Evolutionary conservation across 495 filamentous ascomycete species (phyloP), one percentile per base, ranked within the genome.

Genomic region (Halenospora varia): DNA sequence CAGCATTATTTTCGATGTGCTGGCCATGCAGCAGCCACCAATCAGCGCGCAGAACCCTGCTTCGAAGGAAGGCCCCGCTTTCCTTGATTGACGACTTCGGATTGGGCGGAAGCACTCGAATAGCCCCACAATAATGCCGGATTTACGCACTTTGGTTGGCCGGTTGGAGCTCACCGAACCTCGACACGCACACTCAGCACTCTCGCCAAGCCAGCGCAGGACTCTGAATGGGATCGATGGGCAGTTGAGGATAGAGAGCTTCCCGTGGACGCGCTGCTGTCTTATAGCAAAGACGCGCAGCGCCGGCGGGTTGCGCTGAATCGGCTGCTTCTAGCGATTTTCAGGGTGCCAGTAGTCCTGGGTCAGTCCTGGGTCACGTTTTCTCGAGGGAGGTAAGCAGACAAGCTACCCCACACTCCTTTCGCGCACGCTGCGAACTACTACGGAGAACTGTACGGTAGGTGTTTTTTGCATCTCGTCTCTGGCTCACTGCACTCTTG

Each of bases 401-500:
- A n/a, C 29, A 6, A 4, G 13, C 29, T 35, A 13, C 29, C 29
- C 29, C 29, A 35, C 29, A 13, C 29, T 35, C 29, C n/a, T 35
- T 35, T 35, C 29, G 6, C 13, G 4, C 29, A 35, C 29, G 13
- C 29, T 35, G 29, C 29, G 13, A 35, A 35, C 29, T 13, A 13
- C 29, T 35, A 35, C 29, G 29, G 29, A 4, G 29, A 35, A 35
- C 13, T 35, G 29, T 35, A 35, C 29, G 29, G 29, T 35, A 13
- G 29, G 29, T 35, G 29, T 13, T 35, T n/a, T n/a, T 35, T 13
- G 29, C 29, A 35, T 35, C 29, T 35, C 29, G 29, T 35, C 29
- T 35, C n/a, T n/a, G n/a, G 29, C 13, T 35, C 86, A 83, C 29
- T n/a, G 29, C 29, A 6, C 13, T 13, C 61, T 82, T 81, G 42